Evolutionary conservation across 73 alveolate species (phyloP).

Genomic region (Paramecium tetraurelia): DNA sequence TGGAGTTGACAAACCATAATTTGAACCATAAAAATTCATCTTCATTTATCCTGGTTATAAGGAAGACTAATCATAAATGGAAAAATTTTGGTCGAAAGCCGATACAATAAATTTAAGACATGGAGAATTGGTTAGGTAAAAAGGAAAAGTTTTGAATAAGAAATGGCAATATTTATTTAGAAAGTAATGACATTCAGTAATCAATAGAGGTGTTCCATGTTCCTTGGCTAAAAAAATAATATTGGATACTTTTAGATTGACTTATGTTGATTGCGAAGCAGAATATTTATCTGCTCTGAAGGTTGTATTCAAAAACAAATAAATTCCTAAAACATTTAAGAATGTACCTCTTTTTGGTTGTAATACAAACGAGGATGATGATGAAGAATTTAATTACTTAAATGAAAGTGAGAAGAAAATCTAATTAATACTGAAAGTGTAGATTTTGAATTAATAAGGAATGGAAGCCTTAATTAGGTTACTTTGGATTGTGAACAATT

Average conservation of each 20-base stretch:
- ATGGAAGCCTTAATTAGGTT: constrained; percentile 55
- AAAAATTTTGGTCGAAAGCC: constrained; percentile 51
- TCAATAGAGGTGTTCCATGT: constrained; percentile 61
- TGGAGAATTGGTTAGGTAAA: constrained; percentile 56
- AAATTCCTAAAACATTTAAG: constrained; percentile 45
- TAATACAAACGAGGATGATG: constrained; percentile 7
- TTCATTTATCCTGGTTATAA: constrained; percentile 53
- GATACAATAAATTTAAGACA: constrained; percentile 49
- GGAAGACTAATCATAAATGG: constrained; percentile 46
- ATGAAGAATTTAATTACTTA: constrained; percentile 26
- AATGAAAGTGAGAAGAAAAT: constrained; percentile 51
- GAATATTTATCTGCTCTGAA: constrained; percentile 53
- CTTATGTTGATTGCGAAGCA: constrained; percentile 41
- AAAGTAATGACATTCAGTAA: constrained; percentile 23
- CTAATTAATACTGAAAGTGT: background rate
- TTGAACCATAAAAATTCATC: constrained; percentile 55
- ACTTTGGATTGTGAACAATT: constrained; percentile 48
- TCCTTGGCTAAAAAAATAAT: constrained; percentile 38
- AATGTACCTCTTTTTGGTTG: constrained; percentile 51
- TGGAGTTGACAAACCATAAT: constrained; percentile 43
- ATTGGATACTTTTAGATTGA: constrained; percentile 50
- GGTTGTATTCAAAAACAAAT: constrained; percentile 53
- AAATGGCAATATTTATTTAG: constrained; percentile 63
- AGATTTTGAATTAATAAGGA: constrained; percentile 50
- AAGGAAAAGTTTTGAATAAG: constrained; percentile 45